Evolutionary conservation across 208 protist species (phyloP).

Genomic region (Trypanosoma avium): DNA sequence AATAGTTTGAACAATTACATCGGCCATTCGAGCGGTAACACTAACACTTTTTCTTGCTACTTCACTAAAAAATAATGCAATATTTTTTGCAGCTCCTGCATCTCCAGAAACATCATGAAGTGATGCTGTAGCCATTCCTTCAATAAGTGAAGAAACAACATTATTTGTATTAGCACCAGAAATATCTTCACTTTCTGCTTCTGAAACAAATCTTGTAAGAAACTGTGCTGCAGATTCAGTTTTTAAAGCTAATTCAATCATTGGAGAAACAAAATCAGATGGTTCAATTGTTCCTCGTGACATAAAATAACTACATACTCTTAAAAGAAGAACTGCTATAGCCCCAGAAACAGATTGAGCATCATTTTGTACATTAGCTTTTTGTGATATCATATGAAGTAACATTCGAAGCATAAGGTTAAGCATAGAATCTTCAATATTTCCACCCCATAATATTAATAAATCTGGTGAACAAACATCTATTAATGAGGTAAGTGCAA

Average conservation of each 20-base stretch:
- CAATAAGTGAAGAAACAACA: slow-evolving; percentile 62
- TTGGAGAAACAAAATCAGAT: slow-evolving; percentile 60
- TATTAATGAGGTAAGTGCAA: slow-evolving; percentile 75
- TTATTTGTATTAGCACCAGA: slow-evolving; percentile 24
- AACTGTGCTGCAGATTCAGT: slow-evolving; percentile 71
- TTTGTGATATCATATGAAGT: slow-evolving; percentile 85
- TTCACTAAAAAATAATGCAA: slow-evolving; percentile 76
- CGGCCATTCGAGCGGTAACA: slow-evolving; percentile 60
- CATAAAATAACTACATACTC: slow-evolving; percentile 50
- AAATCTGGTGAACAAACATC: slow-evolving; percentile 74
- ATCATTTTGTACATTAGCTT: slow-evolving; percentile 75
- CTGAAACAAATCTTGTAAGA: slow-evolving; percentile 70
- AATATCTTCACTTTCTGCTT: slow-evolving; percentile 67
- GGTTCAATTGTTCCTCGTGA: slow-evolving; percentile 35
- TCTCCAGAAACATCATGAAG: slow-evolving; percentile 62
- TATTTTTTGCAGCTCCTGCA: slow-evolving; percentile 63
- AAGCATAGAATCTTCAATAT: slow-evolving; percentile 62
- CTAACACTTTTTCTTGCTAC: slow-evolving; percentile 80
- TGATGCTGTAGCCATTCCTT: slow-evolving; percentile 57
- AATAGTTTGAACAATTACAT: slow-evolving; percentile 55
- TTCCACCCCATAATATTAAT: slow-evolving; percentile 52
- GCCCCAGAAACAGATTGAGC: slow-evolving; percentile 71
- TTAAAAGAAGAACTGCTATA: slow-evolving; percentile 66
- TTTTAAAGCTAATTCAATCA: slow-evolving; percentile 79
- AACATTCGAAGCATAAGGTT: slow-evolving; percentile 66